These are phyloP conservation scores for Rubroboletus satanas DNA, from an alignment of 768 basidiomycete species.

Conservation along the genomic window DNA sequence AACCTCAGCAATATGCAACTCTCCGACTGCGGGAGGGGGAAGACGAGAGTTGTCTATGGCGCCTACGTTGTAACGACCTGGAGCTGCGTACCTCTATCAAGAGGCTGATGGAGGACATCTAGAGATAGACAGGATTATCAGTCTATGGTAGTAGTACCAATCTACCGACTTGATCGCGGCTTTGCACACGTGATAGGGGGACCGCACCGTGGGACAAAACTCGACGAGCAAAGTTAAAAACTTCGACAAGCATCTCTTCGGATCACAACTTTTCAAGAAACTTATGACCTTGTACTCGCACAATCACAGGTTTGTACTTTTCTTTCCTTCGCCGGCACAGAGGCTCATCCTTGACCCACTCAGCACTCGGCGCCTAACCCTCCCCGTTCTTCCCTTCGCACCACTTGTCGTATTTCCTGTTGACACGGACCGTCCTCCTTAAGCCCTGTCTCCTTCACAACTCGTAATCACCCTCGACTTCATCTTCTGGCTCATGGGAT, in stretches of 20 bases:
- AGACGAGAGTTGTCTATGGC: constrained; percentile 72
- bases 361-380: constrained; percentile 31
- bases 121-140: background rate
- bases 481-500: constrained; percentile 40
- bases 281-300: constrained; percentile 52
- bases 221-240: too few relatives aligned
- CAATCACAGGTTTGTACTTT: constrained; percentile 25
- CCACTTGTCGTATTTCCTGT: constrained; percentile 57
- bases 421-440: constrained; percentile 79
- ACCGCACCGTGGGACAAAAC: background rate
- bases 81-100: constrained; percentile 44
- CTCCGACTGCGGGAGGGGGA: constrained; percentile 60
- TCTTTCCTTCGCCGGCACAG: background rate
- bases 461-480: constrained; percentile 1
- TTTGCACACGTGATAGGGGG: background rate
- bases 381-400: constrained; percentile 51
- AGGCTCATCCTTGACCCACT: background rate
- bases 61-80: constrained; percentile 51
- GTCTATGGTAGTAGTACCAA: too few relatives aligned
- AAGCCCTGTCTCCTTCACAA: constrained; percentile 35
- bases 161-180: too few relatives aligned
- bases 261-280: constrained; percentile 29
- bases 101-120: constrained; percentile 33
- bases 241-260: constrained; percentile 14
- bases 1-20: constrained; percentile 29